Base-by-base conservation (phyloP, 306 rosid species). In the Medicago arabica region DNA sequence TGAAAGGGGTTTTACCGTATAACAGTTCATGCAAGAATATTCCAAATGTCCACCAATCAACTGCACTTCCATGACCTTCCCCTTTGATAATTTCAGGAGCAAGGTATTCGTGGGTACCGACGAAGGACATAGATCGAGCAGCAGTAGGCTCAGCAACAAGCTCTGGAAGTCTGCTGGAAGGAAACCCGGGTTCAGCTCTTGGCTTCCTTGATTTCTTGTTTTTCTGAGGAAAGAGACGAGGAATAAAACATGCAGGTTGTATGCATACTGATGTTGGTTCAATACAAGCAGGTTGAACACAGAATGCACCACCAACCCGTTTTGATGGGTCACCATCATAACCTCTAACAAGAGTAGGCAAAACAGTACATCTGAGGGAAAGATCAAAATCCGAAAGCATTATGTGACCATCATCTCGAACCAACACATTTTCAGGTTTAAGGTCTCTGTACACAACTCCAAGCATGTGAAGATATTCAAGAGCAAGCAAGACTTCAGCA, bases 1-100 rank as follows among this genome's bases (percentile, higher is more conserved):
- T 95, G 85, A 95, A 95, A 31, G 99, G 99, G 25, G 99, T 95
- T 80, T 92, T 95, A n/a, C 99, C 97, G 31, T 92, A 95, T 36
- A 95, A 83, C 15, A 95, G 85, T 61, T 95, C 99, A 5, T 95
- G 98, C 89, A 95, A 80, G 89, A 95, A 95, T 71, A 95, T 90
- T 61, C 99, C 99, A 79, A 95, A 95, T 21, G 99, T 95, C 99
- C 99, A 95, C 99, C 99, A 95, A 80, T 95, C 99, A 67, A 95
- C 99, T 41, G 99, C 99, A 74, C 99, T 95, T 67, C 99, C 99
- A 76, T 95, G 99, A 71, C 99, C 99, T 82, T 95, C 98, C 64
- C 97, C 97, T 76, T 90, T 92, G 81, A 95, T 95, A 15, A 95
- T 92, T 85, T 95, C 99, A 19, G 99, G 99, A 77, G 99, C 99